Base-by-base conservation (phyloP, 495 filamentous ascomycete genomes). In the Xylaria curta region DNA sequence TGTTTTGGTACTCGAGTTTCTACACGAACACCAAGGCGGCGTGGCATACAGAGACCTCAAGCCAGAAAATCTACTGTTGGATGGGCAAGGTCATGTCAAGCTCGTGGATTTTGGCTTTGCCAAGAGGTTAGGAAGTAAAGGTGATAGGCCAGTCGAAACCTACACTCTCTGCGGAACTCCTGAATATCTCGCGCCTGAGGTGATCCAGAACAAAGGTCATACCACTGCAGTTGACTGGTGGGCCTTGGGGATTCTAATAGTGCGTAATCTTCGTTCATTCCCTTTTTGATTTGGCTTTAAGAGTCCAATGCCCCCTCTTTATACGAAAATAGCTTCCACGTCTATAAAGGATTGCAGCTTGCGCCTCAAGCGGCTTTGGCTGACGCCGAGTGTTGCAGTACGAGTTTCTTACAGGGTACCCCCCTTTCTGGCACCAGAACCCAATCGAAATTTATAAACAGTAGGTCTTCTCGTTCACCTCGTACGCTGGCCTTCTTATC, bases 21-120 rank as follows among this genome's bases (percentile, higher is more conserved):
- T 99, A 17, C 96, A 99, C 81, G 93, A 97, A 77, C 84, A 92
- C 42, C 86, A 90, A 77, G 87, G 86, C 33, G 93, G 94, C 8
- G 90, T 99, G 51, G 96, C 96, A 49, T 98, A 98, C 78, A 91
- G 96, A 24, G 96, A 99, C 76, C 81, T 99, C 76, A 98, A 99
- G 81, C 96, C 96, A 2, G 96, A 99, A 80, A 99, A 99, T 77
- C 91, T 99, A 59, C 85, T 98, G 26, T 85, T 98, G 28, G 96
- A 98, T 80, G 93, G 89, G 19, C 89, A 97, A 44, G 96, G 96
- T 6, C 96, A 99, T 81, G 89, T 99, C 78, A 97, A 96, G 81
- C 86, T 98, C 46, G 95, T 98, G n/a, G 96, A 99, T 81, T 99
- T 99, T 82, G 96, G 96, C 0, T 98, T 99, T 78, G 96, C 96